These are phyloP conservation scores for Saccharomycopsis capsularis DNA, from an alignment of 805 yeast species.

Conservation along the genomic window DNA sequence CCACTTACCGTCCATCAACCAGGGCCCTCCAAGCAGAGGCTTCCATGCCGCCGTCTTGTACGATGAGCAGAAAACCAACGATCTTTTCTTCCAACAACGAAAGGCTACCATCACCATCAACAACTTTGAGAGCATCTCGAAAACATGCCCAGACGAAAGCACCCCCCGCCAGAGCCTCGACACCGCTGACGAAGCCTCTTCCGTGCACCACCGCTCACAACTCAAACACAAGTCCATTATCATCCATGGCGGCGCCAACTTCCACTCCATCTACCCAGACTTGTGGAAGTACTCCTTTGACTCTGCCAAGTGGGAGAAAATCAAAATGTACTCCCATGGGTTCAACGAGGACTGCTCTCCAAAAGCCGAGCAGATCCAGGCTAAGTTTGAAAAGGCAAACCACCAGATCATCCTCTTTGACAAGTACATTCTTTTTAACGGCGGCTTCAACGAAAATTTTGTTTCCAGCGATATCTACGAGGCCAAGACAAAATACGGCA, in stretches of 20 bases:
- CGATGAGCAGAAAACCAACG: neutral
- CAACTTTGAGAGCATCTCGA: neutral
- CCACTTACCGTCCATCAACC: slow-evolving; percentile 3
- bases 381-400: slow-evolving; percentile 1
- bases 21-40: slow-evolving; percentile 16
- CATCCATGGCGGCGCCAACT: slow-evolving; percentile 14
- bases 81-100: too few species aligned
- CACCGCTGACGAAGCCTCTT: neutral
- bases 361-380: neutral
- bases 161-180: too few species aligned
- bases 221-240: slow-evolving; percentile 5
- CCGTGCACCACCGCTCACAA: neutral
- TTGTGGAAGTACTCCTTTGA: slow-evolving; percentile 10
- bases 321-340: neutral
- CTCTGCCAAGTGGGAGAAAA: neutral
- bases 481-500: neutral
- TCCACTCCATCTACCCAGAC: neutral
- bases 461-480: neutral
- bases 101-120: too few species aligned
- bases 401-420: slow-evolving; percentile 8
- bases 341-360: slow-evolving; percentile 5
- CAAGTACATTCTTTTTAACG: slow-evolving; percentile 10
- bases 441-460: slow-evolving; percentile 4
- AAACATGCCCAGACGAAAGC: too few species aligned
- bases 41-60: slow-evolving; percentile 16